Conservation (phyloP, 164 flowering plant genomes). For the Cinnamomum micranthum region DNA sequence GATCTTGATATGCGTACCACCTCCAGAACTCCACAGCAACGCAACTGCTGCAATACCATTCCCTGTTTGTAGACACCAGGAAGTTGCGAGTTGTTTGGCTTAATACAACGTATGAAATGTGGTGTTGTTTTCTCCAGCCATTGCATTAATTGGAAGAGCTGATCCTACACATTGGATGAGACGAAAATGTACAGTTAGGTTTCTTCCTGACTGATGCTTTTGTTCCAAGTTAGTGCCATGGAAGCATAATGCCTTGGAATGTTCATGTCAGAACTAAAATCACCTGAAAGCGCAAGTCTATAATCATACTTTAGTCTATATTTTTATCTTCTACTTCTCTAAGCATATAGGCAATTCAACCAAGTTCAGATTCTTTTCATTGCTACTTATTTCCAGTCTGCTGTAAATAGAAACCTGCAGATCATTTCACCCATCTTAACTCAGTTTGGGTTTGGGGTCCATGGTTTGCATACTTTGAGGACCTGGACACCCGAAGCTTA, state of each 20-base stretch:
- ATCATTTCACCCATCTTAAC: too few species aligned
- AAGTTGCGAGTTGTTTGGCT: constrained; percentile 81
- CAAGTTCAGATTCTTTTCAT: background rate
- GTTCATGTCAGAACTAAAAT: background rate
- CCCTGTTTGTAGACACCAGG: constrained; percentile 83
- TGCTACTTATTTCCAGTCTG: background rate
- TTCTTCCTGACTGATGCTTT: background rate
- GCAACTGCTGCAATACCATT: constrained; percentile 84
- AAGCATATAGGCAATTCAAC: background rate
- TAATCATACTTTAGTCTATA: background rate
- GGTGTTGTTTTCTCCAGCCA: constrained; percentile 89
- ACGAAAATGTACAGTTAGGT: background rate
- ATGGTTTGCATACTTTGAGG: too few species aligned
- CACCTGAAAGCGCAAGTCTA: background rate
- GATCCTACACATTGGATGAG: constrained; percentile 41
- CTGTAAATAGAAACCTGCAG: too few species aligned
- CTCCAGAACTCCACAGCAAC: constrained; percentile 98
- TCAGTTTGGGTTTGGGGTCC: too few species aligned
- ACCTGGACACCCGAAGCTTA: too few species aligned
- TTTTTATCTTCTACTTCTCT: background rate
- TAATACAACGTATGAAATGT: constrained; percentile 96
- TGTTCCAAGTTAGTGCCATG: background rate
- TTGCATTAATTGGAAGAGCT: constrained; percentile 90
- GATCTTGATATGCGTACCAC: constrained; percentile 95
- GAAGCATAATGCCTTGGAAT: background rate